Evolutionary conservation across 2,329 filamentous ascomycete species (phyloP).

Genomic region (Zopfia rhizophila): DNA sequence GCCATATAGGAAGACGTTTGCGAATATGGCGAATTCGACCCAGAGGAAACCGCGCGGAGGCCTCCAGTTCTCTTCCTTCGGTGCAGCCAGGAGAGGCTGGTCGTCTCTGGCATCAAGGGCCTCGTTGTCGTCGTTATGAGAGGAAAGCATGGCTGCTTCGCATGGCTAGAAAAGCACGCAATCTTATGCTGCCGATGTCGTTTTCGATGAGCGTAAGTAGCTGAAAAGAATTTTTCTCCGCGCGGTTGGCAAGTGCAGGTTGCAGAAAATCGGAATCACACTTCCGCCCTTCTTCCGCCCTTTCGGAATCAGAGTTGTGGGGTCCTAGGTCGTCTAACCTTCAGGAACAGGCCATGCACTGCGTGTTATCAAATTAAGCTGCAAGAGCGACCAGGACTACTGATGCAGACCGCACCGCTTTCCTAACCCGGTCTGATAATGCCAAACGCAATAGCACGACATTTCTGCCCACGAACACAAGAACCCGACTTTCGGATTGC

Average conservation of each 20-base stretch:
- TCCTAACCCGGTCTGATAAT: no score
- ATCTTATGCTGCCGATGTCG: no score
- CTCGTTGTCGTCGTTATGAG: conserved; percentile 13
- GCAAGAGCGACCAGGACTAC: no score
- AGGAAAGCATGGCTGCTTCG: conserved; percentile 12
- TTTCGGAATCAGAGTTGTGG: no score
- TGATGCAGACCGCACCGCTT: no score
- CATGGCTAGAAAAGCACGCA: conserved; percentile 4
- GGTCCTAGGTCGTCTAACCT: no score
- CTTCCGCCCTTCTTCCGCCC: conserved; percentile 1
- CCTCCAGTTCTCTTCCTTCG: conserved; percentile 29
- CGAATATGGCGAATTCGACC: conserved; percentile 63
- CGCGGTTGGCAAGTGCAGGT: neutral
- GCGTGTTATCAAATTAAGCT: no score
- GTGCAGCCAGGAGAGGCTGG: conserved; percentile 27
- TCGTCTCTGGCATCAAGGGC: conserved; percentile 13
- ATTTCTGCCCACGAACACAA: no score
- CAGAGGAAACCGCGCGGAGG: conserved; percentile 31
- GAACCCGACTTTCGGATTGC: no score
- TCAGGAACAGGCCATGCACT: no score
- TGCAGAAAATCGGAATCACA: conserved; percentile 2
- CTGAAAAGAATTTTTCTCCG: neutral
- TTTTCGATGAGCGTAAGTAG: neutral
- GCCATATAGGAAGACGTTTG: conserved; percentile 72
- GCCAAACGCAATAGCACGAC: no score